A percentile compares a stretch with the other conserved stretches of the same genome.
Conservation (phyloP, 2,329 filamentous ascomycete genomes). For the Botrytis deweyae region DNA sequence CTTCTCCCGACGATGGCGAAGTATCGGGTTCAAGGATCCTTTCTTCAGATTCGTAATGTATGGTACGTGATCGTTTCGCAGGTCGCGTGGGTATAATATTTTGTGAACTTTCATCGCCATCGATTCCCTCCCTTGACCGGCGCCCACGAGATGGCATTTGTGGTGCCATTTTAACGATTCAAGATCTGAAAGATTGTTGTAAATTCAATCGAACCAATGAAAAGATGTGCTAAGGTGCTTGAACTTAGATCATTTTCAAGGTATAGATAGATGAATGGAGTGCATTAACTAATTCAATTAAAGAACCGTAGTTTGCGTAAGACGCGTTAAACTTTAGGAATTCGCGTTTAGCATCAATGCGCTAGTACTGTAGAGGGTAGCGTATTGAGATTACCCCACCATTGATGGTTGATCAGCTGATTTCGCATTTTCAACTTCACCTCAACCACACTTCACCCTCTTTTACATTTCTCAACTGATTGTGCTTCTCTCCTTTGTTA, state of each 20-base stretch:
- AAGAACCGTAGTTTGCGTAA: neutral
- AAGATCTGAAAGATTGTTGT: neutral
- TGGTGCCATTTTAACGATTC: slow-evolving; percentile 21
- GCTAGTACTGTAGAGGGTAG: neutral
- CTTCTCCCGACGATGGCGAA: slow-evolving; percentile 22
- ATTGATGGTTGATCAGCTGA: slow-evolving; percentile 1
- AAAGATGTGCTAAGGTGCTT: neutral
- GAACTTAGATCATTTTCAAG: neutral
- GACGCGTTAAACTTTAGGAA: slow-evolving; percentile 10
- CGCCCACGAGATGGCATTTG: slow-evolving; percentile 22
- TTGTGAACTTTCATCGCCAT: slow-evolving; percentile 33
- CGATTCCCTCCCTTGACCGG: slow-evolving; percentile 30
- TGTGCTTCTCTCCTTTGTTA: neutral
- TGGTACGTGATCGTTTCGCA: slow-evolving; percentile 33
- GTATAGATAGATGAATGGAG: neutral
- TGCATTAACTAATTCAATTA: neutral
- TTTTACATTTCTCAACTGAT: neutral
- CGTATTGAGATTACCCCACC: neutral
- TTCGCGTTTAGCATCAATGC: neutral
- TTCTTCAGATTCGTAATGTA: slow-evolving; percentile 23
- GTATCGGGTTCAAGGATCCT: slow-evolving; percentile 20
- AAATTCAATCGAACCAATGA: neutral
- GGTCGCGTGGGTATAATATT: slow-evolving; percentile 26
- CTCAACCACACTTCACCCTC: neutral
- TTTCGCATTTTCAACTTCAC: slow-evolving; percentile 8